Evolutionary conservation across 192 early-diverging fungal genomes (phyloP).

Genomic region (Coemansia sp.): DNA sequence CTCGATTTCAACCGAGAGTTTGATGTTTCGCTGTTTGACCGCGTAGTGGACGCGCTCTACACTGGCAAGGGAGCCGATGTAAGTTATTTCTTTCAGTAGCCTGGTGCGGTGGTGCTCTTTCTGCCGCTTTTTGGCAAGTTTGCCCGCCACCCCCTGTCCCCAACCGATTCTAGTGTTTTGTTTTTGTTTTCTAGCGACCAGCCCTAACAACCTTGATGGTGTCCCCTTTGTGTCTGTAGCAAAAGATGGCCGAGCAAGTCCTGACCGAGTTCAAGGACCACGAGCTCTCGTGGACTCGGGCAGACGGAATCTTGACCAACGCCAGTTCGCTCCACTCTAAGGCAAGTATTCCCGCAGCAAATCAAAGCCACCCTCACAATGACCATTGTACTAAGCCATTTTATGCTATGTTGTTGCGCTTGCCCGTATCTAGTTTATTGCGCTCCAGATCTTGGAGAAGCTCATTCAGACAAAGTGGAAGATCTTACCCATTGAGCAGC

Average conservation of each 20-base stretch:
- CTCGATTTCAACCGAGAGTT: conserved; percentile 89
- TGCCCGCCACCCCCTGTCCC: not conserved
- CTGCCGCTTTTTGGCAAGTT: not conserved
- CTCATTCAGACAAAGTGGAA: conserved; percentile 98
- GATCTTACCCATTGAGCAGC: conserved; percentile 78
- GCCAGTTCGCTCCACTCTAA: conserved; percentile 79
- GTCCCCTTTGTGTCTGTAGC: conserved; percentile 54
- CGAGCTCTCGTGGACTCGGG: conserved; percentile 93
- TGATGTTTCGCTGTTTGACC: conserved; percentile 84
- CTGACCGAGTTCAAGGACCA: conserved; percentile 94
- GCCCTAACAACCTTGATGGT: conserved; percentile 1
- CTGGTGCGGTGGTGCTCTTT: not conserved
- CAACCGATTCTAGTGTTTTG: not conserved
- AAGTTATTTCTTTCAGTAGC: conserved; percentile 12
- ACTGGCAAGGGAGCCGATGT: conserved; percentile 74
- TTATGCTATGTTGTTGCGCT: not conserved
- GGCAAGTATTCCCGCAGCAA: conserved; percentile 54
- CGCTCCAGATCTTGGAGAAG: conserved; percentile 89
- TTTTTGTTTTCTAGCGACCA: not conserved
- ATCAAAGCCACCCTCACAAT: not conserved
- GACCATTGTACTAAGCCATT: not conserved
- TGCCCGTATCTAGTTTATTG: conserved; percentile 70
- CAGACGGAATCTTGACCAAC: conserved; percentile 87
- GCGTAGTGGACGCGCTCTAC: conserved; percentile 83
- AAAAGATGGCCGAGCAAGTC: conserved; percentile 79